Conservation (phyloP, 305 asterid genomes). For the Fraxinus platypoda region DNA sequence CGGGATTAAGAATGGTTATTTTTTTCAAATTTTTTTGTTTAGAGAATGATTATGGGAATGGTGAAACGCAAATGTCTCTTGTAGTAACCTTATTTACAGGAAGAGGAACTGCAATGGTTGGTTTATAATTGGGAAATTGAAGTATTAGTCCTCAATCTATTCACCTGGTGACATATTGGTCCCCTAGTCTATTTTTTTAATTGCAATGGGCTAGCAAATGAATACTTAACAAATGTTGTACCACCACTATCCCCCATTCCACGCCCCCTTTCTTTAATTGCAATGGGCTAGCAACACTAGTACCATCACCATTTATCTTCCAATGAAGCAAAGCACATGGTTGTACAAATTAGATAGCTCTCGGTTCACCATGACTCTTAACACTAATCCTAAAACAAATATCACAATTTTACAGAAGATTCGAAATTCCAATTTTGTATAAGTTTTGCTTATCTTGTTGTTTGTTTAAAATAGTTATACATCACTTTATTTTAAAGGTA, state of each 20-base stretch:
- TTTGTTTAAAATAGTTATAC: not conserved
- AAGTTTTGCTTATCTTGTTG: not conserved
- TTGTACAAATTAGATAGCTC: not conserved
- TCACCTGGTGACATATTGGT: not conserved
- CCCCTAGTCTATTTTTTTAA: not conserved
- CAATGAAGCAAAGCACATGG: not conserved
- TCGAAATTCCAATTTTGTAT: not conserved
- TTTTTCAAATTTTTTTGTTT: not conserved
- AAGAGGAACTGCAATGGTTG: not conserved
- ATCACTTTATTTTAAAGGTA: not conserved
- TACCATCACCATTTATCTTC: not conserved
- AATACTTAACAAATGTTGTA: not conserved
- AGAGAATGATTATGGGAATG: constrained; percentile 23
- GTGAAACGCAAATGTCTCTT: constrained; percentile 41
- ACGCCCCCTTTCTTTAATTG: not conserved
- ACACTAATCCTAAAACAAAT: not conserved
- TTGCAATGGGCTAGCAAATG: not conserved
- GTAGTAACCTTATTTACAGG: constrained; percentile 46
- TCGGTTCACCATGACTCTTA: not conserved
- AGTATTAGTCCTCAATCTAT: not conserved
- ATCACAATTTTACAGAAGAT: not conserved
- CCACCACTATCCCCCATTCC: not conserved
- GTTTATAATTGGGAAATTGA: not conserved
- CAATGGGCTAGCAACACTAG: not conserved
- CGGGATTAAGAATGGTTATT: not conserved